Percentiles rank a stretch among this genome's conserved stretches.
These are phyloP conservation scores for Mortierella hygrophila DNA, from an alignment of 192 early-diverging fungal genomes.

Conservation along the genomic window DNA sequence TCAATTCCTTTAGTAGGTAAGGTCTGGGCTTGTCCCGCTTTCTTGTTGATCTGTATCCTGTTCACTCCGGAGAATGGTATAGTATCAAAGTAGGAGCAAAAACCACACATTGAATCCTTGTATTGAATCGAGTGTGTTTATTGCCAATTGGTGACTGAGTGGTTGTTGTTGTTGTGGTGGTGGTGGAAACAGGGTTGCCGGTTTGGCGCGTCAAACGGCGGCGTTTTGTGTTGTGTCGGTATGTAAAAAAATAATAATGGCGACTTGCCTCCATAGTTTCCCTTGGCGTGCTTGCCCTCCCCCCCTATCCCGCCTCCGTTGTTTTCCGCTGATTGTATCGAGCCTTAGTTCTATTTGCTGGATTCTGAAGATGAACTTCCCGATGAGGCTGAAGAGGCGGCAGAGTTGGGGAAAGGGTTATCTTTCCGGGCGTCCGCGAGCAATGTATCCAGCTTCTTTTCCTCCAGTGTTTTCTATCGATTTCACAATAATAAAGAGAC, in stretches of 20 bases:
- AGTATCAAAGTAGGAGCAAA: too few species aligned
- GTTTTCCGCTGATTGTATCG: background rate
- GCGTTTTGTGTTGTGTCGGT: background rate
- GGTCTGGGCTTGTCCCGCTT: too few species aligned
- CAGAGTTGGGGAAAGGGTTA: conserved; percentile 65
- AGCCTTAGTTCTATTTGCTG: conserved; percentile 14
- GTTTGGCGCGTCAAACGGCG: background rate
- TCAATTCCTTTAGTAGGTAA: too few species aligned
- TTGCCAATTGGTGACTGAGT: background rate
- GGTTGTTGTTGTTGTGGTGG: background rate
- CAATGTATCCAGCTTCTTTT: conserved; percentile 89
- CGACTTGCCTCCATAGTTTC: background rate
- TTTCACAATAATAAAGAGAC: background rate
- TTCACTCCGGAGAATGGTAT: too few species aligned
- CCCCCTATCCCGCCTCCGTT: background rate
- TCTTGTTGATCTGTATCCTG: too few species aligned
- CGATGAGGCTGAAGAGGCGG: conserved; percentile 18
- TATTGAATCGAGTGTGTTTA: background rate
- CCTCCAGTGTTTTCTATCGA: conserved; percentile 75
- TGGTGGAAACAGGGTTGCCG: background rate
- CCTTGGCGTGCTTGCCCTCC: background rate
- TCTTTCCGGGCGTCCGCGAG: conserved; percentile 88
- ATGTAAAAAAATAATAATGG: background rate
- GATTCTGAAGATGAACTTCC: conserved; percentile 25
- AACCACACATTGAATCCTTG: too few species aligned